Evolutionary conservation across 768 basidiomycete species (phyloP).

Genomic region (Naematelia aurantialba): DNA sequence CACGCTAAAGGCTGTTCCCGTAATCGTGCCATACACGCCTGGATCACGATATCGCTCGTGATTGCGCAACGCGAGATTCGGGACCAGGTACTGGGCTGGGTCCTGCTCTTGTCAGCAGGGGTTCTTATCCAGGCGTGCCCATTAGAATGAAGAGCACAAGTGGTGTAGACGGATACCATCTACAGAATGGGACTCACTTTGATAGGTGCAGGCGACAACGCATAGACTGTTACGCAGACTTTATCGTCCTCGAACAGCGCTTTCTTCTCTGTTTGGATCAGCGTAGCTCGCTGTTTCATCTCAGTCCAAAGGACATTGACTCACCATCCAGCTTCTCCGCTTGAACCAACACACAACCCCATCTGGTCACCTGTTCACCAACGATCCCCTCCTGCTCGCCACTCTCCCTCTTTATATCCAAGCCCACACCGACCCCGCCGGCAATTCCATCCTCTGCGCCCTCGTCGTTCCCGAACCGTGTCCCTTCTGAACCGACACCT

Average conservation of each 20-base stretch:
- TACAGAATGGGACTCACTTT: constrained; percentile 24
- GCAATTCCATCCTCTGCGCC: constrained; percentile 6
- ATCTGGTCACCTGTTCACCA: constrained; percentile 5
- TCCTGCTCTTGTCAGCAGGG: constrained; percentile 29
- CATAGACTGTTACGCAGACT: constrained; percentile 36
- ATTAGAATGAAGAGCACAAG: too few species aligned
- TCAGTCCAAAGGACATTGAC: background rate
- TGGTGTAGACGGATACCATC: too few species aligned
- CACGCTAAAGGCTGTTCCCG: constrained; percentile 21
- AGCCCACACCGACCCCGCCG: background rate
- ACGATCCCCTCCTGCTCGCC: constrained; percentile 3
- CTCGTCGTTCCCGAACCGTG: constrained; percentile 15
- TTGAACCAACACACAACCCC: constrained; percentile 37
- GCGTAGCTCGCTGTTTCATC: background rate
- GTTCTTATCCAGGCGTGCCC: too few species aligned
- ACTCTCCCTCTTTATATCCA: constrained; percentile 1
- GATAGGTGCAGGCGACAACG: constrained; percentile 30
- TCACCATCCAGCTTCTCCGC: constrained; percentile 32
- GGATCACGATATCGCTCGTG: constrained; percentile 28
- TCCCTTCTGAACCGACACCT: constrained; percentile 10
- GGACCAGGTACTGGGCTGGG: constrained; percentile 37
- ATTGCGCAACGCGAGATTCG: constrained; percentile 20
- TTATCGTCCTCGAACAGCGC: constrained; percentile 27
- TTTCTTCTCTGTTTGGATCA: constrained; percentile 24
- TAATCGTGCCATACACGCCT: constrained; percentile 34